phyloP scores from a whole-genome alignment of 2,329 filamentous ascomycete genomes.

The Ophiostoma sp. region DNA sequence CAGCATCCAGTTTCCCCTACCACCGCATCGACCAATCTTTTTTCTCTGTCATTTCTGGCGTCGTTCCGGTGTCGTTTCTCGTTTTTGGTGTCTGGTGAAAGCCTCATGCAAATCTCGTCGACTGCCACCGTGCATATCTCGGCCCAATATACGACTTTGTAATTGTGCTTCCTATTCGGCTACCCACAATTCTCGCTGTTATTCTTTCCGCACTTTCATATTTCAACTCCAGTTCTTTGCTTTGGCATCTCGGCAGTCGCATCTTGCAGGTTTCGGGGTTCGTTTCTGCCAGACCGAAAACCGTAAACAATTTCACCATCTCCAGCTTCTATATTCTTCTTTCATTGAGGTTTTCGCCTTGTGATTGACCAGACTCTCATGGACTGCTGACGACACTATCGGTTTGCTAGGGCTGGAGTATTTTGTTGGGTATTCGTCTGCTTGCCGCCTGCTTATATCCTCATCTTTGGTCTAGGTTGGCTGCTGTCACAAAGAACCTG shows the following conservation, averaged over 20 bases:
- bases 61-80: conserved; percentile 2
- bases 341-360: neutral
- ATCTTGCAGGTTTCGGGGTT: neutral
- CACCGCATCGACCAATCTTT: conserved; percentile 20
- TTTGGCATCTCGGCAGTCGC: neutral
- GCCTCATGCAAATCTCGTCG: conserved; percentile 8
- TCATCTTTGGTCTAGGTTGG: neutral
- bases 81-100: conserved; percentile 12
- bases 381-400: conserved; percentile 16
- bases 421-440: neutral
- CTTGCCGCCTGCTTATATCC: neutral
- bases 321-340: neutral
- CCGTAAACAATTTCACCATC: neutral
- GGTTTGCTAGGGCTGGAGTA: neutral
- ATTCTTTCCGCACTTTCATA: neutral
- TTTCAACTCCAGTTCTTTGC: neutral
- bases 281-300: neutral
- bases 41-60: conserved; percentile 4
- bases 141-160: conserved; percentile 17
- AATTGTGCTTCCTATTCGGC: neutral
- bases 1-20: conserved; percentile 18
- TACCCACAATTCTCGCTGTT: neutral
- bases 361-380: conserved; percentile 8
- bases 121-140: conserved; percentile 16
- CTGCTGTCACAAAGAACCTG: neutral